These are phyloP conservation scores for Amanita pallidorosea DNA, from an alignment of 768 basidiomycete genomes.

Conservation along the genomic window DNA sequence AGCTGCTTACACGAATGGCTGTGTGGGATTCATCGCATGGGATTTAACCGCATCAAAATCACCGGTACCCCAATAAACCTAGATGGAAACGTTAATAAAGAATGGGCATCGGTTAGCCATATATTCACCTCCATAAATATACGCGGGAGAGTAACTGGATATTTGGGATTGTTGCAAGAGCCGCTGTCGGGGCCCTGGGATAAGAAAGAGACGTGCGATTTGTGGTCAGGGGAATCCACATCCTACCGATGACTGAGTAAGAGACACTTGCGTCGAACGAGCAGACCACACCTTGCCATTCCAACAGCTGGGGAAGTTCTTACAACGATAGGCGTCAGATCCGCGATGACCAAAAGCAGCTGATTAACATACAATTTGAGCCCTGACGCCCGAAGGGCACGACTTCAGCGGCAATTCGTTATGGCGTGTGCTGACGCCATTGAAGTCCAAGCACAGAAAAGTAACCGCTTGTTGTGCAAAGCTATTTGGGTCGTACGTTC, in stretches of 20 bases:
- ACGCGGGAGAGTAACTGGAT: conserved; percentile 33
- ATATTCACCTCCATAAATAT: conserved; percentile 40
- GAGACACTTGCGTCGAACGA: neutral
- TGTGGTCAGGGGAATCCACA: conserved; percentile 38
- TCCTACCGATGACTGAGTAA: conserved; percentile 17
- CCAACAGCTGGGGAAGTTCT: conserved; percentile 50
- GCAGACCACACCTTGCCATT: conserved; percentile 32
- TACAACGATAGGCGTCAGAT: neutral
- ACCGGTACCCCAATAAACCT: conserved; percentile 36
- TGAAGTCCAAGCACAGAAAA: conserved; percentile 38
- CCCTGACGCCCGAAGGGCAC: conserved; percentile 38
- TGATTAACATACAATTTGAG: conserved; percentile 31
- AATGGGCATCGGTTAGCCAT: neutral
- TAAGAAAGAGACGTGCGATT: conserved; percentile 38
- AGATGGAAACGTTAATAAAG: neutral
- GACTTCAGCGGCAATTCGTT: conserved; percentile 25
- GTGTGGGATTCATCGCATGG: conserved; percentile 34
- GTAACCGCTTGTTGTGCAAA: conserved; percentile 36
- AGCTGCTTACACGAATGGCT: conserved; percentile 40
- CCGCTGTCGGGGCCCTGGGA: conserved; percentile 37
- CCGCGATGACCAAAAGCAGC: neutral
- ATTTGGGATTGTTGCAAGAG: conserved; percentile 35
- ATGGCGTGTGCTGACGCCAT: conserved; percentile 24
- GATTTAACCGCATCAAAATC: conserved; percentile 23
- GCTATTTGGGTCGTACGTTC: conserved; percentile 34